Evolutionary conservation across 345 rosid genomes (phyloP).

Genomic region (Linum usitatissimum): DNA sequence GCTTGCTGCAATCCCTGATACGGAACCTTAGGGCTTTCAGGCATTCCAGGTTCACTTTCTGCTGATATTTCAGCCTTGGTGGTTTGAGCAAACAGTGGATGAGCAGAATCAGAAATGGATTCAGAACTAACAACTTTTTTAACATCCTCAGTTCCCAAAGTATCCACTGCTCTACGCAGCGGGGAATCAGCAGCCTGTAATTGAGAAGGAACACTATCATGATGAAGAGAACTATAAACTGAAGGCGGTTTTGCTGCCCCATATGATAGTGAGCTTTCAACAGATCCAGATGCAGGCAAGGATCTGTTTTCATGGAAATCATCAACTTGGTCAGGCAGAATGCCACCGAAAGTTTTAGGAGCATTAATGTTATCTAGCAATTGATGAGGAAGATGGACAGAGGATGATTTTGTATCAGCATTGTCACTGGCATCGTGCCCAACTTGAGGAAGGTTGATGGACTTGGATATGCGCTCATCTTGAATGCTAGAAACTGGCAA

Average conservation of each 20-base stretch:
- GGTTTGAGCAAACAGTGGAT: constrained; percentile 12
- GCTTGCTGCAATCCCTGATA: constrained; percentile 16
- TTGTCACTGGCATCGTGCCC: constrained; percentile 26
- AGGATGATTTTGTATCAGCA: constrained; percentile 32
- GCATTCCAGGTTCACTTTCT: constrained; percentile 20
- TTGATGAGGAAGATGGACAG: constrained; percentile 43
- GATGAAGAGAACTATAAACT: constrained; percentile 19
- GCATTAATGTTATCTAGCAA: constrained; percentile 28
- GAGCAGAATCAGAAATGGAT: constrained; percentile 11
- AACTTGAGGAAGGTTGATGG: constrained; percentile 34
- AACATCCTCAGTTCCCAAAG: constrained; percentile 24
- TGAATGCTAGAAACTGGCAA: constrained; percentile 34
- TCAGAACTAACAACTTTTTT: constrained; percentile 9
- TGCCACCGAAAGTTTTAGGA: constrained; percentile 28
- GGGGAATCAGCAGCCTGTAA: constrained; percentile 13
- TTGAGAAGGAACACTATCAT: constrained; percentile 25
- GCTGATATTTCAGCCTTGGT: constrained; percentile 16
- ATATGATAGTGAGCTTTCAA: constrained; percentile 25
- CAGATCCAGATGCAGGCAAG: constrained; percentile 19
- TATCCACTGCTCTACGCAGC: constrained; percentile 22
- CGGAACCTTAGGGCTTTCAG: constrained; percentile 14
- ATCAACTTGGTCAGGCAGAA: constrained; percentile 25
- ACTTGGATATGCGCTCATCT: constrained; percentile 31
- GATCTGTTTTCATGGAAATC: constrained; percentile 30
- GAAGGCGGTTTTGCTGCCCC: constrained; percentile 25